Base-by-base conservation (phyloP, 75 land plant genomes). In the Pinus taeda region DNA sequence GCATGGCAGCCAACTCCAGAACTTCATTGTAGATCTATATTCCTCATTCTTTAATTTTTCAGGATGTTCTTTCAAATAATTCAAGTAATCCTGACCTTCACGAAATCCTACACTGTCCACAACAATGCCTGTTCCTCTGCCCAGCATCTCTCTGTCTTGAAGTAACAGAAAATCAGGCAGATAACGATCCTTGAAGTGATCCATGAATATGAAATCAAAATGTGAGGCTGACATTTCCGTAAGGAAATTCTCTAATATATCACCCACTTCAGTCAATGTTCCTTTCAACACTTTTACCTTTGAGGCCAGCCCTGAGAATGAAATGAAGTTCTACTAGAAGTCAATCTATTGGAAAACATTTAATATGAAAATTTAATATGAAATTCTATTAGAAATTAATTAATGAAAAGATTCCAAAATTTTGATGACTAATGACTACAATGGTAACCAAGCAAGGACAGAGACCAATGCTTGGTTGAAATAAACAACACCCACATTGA, bases 191-290 rank as follows among this genome's bases (percentile, higher is more conserved):
- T 79, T 79, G 63, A 30, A 49, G 30, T 79, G 80, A 36, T 79
- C 80, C 60, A 79, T 29, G 56, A 79, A 79, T 21, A 79, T 59
- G 57, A 79, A 79, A 59, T 79, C 79, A 74, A 74, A 78, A 21
- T 13, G 17, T 24, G 15, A 9, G 53, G 12, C 79, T n/a, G 13
- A 26, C 77, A n/a, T 45, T 36, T 78, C 77, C 8, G 39, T 30
- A 45, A 78, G 39, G 12, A 74, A 15, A 30, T 49, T 29, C 59
- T 76, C 74, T 45, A 74, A 26, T 22, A 8, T 22, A 49, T 74
- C 78, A 74, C 21, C 7, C 21, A 49, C 33, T 8, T 74, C 60
- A 26, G 6, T 78, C 56, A 78, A 36, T 6, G 77, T 49, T 22
- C 77, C 79, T 42, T 74, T 53, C 53, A 78, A 49, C 8, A 78